phyloP scores from a whole-genome alignment of 1,284 basidiomycete genomes.

The Psilocybe mexicana region DNA sequence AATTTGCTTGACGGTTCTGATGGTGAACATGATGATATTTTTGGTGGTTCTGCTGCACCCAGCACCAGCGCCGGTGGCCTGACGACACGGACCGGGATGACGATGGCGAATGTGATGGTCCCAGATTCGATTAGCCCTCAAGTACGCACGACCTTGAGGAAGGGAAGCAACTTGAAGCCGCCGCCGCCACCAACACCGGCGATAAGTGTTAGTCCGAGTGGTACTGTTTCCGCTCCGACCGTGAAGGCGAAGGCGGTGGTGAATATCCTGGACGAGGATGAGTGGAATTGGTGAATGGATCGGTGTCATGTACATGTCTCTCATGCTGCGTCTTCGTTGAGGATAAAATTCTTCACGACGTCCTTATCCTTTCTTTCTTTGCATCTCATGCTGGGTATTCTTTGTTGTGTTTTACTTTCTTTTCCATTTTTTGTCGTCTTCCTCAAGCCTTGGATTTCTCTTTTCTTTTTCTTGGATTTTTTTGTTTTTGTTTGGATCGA shows the following conservation, averaged over 20 bases:
- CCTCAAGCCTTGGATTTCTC: too few relatives aligned
- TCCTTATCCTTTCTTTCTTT: too few relatives aligned
- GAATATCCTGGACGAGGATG: slow-evolving; percentile 45
- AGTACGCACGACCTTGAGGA: neutral
- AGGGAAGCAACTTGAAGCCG: neutral
- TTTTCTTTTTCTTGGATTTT: too few relatives aligned
- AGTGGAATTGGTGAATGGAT: slow-evolving; percentile 58
- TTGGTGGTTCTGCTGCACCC: slow-evolving; percentile 3
- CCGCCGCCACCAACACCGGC: neutral
- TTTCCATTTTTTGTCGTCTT: too few relatives aligned
- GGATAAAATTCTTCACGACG: too few relatives aligned
- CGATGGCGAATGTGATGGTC: slow-evolving; percentile 16
- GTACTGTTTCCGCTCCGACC: too few relatives aligned
- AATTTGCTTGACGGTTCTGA: slow-evolving; percentile 27
- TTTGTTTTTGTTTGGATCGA: too few relatives aligned
- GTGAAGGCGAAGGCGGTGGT: neutral
- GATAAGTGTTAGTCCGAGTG: too few relatives aligned
- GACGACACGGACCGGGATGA: slow-evolving; percentile 3
- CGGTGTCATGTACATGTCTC: too few relatives aligned
- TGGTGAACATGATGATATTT: slow-evolving; percentile 15
- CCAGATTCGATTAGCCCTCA: slow-evolving; percentile 14
- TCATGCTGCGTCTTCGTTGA: too few relatives aligned
- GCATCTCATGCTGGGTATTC: too few relatives aligned
- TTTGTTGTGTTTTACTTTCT: too few relatives aligned
- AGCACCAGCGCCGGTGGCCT: neutral